Base-by-base conservation (phyloP, 306 rosid species). In the Vicia faba region DNA sequence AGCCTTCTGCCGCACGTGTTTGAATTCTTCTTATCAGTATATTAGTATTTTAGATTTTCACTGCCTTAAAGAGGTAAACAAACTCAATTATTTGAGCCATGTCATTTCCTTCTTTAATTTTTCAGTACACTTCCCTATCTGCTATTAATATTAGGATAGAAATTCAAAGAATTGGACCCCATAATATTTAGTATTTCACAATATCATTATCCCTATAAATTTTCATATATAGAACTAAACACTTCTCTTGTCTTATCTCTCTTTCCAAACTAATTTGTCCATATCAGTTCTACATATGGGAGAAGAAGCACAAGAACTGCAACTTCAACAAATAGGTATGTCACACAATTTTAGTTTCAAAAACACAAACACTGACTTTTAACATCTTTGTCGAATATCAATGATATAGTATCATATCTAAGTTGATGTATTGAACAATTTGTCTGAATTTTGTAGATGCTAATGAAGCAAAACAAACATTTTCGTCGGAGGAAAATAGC, bases 401-500 rank as follows among this genome's bases (percentile, higher is more conserved):
- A 25, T 25, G 3, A 25, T 25, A 25, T 25, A 25, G 3, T 25
- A 3, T 25, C 2, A 1, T 25, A 3, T 25, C 31, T 58, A 66
- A 46, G 36, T 26, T 67, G 18, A 39, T 8, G 2, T 25, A 25
- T 15, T 64, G 23, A 29, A 19, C 12, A 19, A 38, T 48, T 65
- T 23, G 5, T 29, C 0, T 60, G 7, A 18, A 5, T 48, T 49
- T 18, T 65, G 53, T 11, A 77, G 77, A 43, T 28, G 25, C 28
- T 5, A 65, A 58, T 49, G 74, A 48, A 71, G 60, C 43, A 25
- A 50, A 59, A 66, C 74, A 71, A 28, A 28, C 64, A 65, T 58
- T 39, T 49, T 28, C 65, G 11, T 0, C 13, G 26, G 78, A 65
- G 49, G 62, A 46, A 26, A 56, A 23, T 36, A 29, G 3, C 12